Base-by-base conservation (phyloP, 176 grass and related monocot genomes). In the Oryza longistaminata region DNA sequence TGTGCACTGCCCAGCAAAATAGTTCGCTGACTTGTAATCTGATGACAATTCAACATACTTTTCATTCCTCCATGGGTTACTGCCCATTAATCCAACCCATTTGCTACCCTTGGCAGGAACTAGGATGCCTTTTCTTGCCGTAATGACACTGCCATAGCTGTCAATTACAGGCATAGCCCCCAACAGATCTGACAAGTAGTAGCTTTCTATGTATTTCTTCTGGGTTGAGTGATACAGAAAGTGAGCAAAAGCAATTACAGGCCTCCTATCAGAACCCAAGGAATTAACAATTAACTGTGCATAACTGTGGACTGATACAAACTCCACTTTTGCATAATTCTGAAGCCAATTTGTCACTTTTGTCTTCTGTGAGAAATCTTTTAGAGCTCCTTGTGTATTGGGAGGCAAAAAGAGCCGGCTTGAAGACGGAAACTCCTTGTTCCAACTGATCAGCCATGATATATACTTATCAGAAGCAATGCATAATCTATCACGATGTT, bases 101-200 rank as follows among this genome's bases (percentile, higher is more conserved):
- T 93, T 91, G 75, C 94, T 90, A 12, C 87, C 91, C 43, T 78
- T 88, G 9, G 91, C 91, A 26, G 94, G 94, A 85, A 97, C 87
- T 5, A 97, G 60, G 73, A 97, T 78, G 3, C 70, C 26, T 11
- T 64, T 67, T 29, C 71, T 88, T 39, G 16, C 0, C 16, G 12
- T 83, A 15, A 90, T 45, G 3, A 84, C 79, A 33, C 3, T 2
- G 0, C 91, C 82, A 17, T 88, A 90, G 67, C 62, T 91, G 71
- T 93, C 91, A 73, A 93, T 70, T 29, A 92, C 53, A 0, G 89
- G 91, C 70, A 97, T 87, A 27, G 0, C 13, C 46, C 0, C 5
- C 10, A 84, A 86, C 15, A 93, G 58, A 0, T 78, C 50, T 16
- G 14, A 1, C 29, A 90, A 45, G 35, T 4, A 3, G 35, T 43